These are phyloP conservation scores for Schizophyllum commune DNA, from an alignment of 1,284 basidiomycete genomes.

Conservation along the genomic window DNA sequence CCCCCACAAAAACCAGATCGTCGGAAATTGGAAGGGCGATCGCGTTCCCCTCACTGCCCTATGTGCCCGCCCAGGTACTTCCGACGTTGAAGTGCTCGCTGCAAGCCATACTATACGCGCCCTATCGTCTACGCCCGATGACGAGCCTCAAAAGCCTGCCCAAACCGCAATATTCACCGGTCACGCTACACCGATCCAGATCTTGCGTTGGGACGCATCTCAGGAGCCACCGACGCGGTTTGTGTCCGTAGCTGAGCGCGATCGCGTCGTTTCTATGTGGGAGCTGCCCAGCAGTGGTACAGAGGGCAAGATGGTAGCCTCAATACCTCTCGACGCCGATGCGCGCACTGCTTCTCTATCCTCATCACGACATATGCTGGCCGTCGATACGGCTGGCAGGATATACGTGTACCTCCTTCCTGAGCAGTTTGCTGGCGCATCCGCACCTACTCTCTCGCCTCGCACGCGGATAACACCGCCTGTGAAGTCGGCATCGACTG, in stretches of 20 bases:
- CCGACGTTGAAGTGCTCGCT: slow-evolving; percentile 38
- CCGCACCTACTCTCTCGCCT: slow-evolving; percentile 9
- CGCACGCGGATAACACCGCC: slow-evolving; percentile 18
- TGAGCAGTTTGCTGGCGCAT: slow-evolving; percentile 30
- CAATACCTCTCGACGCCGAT: slow-evolving; percentile 60
- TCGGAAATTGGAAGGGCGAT: slow-evolving; percentile 47
- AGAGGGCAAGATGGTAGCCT: slow-evolving; percentile 55
- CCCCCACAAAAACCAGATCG: slow-evolving; percentile 36
- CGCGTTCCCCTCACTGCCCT: slow-evolving; percentile 50
- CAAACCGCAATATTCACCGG: slow-evolving; percentile 52
- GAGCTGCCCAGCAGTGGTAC: slow-evolving; percentile 33
- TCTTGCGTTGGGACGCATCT: slow-evolving; percentile 44
- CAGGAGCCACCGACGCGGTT: slow-evolving; percentile 38
- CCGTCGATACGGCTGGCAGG: slow-evolving; percentile 61
- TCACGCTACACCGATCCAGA: slow-evolving; percentile 52
- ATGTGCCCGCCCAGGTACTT: slow-evolving; percentile 29
- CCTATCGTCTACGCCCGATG: slow-evolving; percentile 28
- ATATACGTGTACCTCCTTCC: slow-evolving; percentile 59
- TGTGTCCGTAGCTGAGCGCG: slow-evolving; percentile 65
- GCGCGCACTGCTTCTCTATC: slow-evolving; percentile 49
- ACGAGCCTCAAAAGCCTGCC: slow-evolving; percentile 32
- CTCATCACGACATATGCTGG: slow-evolving; percentile 32
- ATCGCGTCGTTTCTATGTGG: slow-evolving; percentile 73
- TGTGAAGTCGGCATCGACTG: slow-evolving; percentile 41
- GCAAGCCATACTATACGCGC: slow-evolving; percentile 56